Conservation (phyloP, 2,329 filamentous ascomycete genomes). For the Claviceps sp. region DNA sequence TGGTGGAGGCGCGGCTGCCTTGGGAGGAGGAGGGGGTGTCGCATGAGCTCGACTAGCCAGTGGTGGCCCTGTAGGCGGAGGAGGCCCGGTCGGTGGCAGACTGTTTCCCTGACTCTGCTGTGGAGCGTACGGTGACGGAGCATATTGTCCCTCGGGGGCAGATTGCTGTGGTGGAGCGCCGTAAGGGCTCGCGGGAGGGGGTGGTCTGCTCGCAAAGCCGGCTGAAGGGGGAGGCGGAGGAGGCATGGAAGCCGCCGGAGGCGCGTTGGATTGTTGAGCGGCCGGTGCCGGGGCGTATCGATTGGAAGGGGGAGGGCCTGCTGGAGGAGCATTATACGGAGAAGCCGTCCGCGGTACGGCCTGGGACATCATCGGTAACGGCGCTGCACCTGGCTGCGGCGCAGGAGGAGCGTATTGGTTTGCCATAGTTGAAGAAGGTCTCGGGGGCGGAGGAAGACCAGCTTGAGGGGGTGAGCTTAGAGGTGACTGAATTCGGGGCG, state of each 20-base stretch:
- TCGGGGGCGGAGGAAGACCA: conserved; percentile 44
- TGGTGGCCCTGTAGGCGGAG: conserved; percentile 23
- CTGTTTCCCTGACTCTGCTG: conserved; percentile 29
- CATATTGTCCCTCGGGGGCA: conserved; percentile 22
- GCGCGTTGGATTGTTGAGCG: conserved; percentile 35
- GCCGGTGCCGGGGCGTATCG: conserved; percentile 61
- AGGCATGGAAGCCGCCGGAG: conserved; percentile 22
- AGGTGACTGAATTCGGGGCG: conserved; percentile 61
- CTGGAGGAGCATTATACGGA: conserved; percentile 72
- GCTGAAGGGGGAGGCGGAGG: conserved; percentile 24
- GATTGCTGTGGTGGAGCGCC: conserved; percentile 33
- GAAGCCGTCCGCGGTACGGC: conserved; percentile 63
- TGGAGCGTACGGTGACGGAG: conserved; percentile 20
- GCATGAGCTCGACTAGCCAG: conserved; percentile 17
- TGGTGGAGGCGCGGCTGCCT: conserved; percentile 36
- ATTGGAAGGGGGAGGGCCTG: conserved; percentile 54
- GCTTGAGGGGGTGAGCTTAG: conserved; percentile 32
- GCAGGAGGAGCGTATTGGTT: conserved; percentile 35
- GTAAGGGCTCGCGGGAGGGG: conserved; percentile 29
- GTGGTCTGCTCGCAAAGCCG: conserved; percentile 25
- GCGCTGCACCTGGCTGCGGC: conserved; percentile 51
- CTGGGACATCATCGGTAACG: conserved; percentile 36
- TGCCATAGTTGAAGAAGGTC: conserved; percentile 52
- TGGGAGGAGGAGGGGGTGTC: conserved; percentile 34
- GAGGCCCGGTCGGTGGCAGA: conserved; percentile 24